These are phyloP conservation scores for Effrenium voratum DNA, from an alignment of 73 alveolate genomes.

Conservation along the genomic window DNA sequence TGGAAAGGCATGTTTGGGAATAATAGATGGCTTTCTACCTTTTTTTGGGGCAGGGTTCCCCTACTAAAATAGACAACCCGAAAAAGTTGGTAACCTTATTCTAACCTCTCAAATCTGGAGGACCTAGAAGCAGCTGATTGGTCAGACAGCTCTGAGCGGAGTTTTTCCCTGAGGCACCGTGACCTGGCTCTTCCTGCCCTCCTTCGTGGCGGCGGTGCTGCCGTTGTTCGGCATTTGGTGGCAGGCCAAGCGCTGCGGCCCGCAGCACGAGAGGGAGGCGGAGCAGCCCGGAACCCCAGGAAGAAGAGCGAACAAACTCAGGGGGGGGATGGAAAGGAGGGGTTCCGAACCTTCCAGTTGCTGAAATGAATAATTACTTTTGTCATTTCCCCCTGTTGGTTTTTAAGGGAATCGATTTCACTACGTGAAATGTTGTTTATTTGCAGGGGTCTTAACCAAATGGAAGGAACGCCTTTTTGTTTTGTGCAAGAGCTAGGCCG, in stretches of 20 bases:
- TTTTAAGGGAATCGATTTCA: no score
- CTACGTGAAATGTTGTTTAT: no score
- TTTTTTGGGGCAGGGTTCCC: neutral
- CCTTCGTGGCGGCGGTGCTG: conserved; percentile 91
- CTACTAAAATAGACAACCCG: neutral
- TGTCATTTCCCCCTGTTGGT: neutral
- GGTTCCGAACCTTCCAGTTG: neutral
- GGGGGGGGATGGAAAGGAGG: no score
- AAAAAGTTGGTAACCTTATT: neutral
- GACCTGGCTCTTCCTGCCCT: conserved; percentile 77
- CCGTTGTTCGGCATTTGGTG: conserved; percentile 89
- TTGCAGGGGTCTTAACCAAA: no score
- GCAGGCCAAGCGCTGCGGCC: conserved; percentile 60
- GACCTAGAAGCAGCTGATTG: neutral
- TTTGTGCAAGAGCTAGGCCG: no score
- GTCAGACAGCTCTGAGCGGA: neutral
- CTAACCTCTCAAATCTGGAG: neutral
- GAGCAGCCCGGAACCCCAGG: neutral
- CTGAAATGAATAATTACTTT: neutral
- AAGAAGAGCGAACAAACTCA: neutral
- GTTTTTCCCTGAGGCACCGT: conserved; percentile 38
- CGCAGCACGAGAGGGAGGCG: neutral
- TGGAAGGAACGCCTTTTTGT: no score
- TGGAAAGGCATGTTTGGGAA: neutral
- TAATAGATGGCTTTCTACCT: neutral